Evolutionary conservation across 495 filamentous ascomycete genomes (phyloP).

Genomic region (Aspergillus biplanus): DNA sequence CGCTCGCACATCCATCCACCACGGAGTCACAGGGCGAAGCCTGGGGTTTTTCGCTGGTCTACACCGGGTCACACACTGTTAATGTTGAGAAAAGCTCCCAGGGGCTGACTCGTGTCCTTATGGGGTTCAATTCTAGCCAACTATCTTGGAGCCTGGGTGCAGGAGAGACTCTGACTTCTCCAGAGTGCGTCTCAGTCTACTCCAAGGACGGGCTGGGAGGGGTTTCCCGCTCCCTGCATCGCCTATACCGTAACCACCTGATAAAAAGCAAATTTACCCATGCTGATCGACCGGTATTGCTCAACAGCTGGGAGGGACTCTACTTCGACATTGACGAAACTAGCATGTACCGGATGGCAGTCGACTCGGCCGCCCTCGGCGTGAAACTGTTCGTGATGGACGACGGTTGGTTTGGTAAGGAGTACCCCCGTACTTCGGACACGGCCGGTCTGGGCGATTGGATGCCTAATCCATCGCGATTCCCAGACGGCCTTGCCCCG

Average conservation of each 20-base stretch:
- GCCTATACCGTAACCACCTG: constrained; percentile 57
- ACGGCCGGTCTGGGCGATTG: constrained; percentile 58
- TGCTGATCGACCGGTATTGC: constrained; percentile 49
- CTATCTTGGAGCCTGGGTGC: constrained; percentile 50
- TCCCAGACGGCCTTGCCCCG: constrained; percentile 53
- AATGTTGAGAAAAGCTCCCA: constrained; percentile 58
- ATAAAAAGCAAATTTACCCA: constrained; percentile 55
- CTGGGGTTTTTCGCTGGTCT: constrained; percentile 59
- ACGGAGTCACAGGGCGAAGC: constrained; percentile 56
- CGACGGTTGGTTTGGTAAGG: constrained; percentile 61
- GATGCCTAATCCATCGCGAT: constrained; percentile 53
- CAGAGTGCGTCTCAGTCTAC: constrained; percentile 57
- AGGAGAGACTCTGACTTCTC: constrained; percentile 52
- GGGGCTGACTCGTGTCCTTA: constrained; percentile 52
- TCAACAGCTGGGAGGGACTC: constrained; percentile 64
- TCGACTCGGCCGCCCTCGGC: constrained; percentile 54
- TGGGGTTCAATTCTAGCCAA: constrained; percentile 56
- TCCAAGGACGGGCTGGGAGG: constrained; percentile 55
- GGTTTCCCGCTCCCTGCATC: constrained; percentile 57
- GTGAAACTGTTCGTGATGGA: constrained; percentile 58
- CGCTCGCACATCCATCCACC: constrained; percentile 50
- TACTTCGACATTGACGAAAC: constrained; percentile 51
- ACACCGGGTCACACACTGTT: constrained; percentile 55
- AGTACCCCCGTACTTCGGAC: constrained; percentile 55
- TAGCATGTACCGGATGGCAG: constrained; percentile 49